Conservation (phyloP, 305 asterid species). For the Andrographis paniculata region DNA sequence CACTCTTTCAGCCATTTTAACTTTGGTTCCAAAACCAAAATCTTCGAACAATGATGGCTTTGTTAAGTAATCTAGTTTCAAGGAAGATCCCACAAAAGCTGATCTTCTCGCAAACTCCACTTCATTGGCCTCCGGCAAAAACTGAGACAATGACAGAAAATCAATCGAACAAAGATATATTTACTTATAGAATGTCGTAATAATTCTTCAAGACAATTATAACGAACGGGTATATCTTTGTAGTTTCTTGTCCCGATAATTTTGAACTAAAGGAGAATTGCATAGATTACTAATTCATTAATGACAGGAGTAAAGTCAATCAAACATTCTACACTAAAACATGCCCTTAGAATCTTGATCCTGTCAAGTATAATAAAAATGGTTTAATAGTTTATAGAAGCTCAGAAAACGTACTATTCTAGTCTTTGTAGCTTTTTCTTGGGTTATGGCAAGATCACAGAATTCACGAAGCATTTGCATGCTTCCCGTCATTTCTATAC, state of each 20-base stretch:
- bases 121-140: slow-evolving; percentile 91
- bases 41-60: slow-evolving; percentile 89
- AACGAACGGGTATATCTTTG: too few species aligned
- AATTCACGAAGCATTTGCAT: slow-evolving; percentile 69
- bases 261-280: too few species aligned
- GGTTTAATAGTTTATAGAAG: background rate
- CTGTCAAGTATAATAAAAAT: background rate
- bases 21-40: slow-evolving; percentile 64
- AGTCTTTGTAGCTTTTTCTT: slow-evolving; percentile 61
- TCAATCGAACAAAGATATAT: background rate
- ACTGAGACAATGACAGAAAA: slow-evolving; percentile 31
- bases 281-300: too few species aligned
- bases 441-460: slow-evolving; percentile 50
- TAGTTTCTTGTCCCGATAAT: too few species aligned
- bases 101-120: slow-evolving; percentile 72
- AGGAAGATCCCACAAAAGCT: slow-evolving; percentile 64
- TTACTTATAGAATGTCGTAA: background rate
- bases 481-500: slow-evolving; percentile 88
- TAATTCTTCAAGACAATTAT: too few species aligned
- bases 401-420: slow-evolving; percentile 52
- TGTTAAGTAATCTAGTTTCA: slow-evolving; percentile 77
- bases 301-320: too few species aligned
- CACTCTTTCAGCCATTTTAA: slow-evolving; percentile 75
- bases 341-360: too few species aligned
- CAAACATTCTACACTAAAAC: too few species aligned